phyloP scores from a whole-genome alignment of 2,329 filamentous ascomycete species.

The Seiridium cupressi region DNA sequence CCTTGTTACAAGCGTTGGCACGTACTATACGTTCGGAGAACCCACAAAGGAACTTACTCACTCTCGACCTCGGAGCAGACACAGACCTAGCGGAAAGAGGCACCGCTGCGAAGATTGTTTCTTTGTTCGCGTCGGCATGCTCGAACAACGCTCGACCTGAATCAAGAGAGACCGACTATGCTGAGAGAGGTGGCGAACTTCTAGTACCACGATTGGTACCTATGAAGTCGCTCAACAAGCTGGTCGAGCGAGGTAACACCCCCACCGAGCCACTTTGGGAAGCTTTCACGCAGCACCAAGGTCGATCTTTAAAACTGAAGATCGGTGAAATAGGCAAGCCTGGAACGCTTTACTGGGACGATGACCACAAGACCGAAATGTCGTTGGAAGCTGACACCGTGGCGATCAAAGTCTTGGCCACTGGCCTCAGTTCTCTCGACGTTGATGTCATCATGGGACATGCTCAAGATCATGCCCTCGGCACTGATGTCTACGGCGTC shows the following conservation, averaged over 20 bases:
- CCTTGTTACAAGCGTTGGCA: slow-evolving; percentile 43
- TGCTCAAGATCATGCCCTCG: slow-evolving; percentile 28
- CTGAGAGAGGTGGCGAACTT: slow-evolving; percentile 33
- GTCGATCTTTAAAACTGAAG: slow-evolving; percentile 15
- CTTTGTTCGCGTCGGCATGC: slow-evolving; percentile 6
- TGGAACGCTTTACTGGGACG: slow-evolving; percentile 15
- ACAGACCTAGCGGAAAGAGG: slow-evolving; percentile 16
- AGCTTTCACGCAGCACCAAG: slow-evolving; percentile 10
- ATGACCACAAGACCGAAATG: slow-evolving; percentile 11
- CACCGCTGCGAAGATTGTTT: slow-evolving; percentile 16
- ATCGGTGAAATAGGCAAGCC: slow-evolving; percentile 11
- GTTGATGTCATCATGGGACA: slow-evolving; percentile 32
- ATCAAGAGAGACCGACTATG: slow-evolving; percentile 40
- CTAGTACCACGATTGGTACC: slow-evolving; percentile 45
- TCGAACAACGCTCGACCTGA: not conserved
- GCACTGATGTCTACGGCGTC: slow-evolving; percentile 39
- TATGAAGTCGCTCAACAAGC: slow-evolving; percentile 36
- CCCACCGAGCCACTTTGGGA: slow-evolving; percentile 8
- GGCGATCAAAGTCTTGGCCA: slow-evolving; percentile 36
- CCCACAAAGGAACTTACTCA: slow-evolving; percentile 38
- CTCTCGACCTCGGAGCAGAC: slow-evolving; percentile 36
- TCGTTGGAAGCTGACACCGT: slow-evolving; percentile 31
- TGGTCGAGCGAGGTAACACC: slow-evolving; percentile 37
- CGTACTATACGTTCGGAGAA: slow-evolving; percentile 50
- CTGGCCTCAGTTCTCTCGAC: slow-evolving; percentile 35